Base-by-base conservation (phyloP, 2,329 filamentous ascomycete genomes). In the Arthroderma sp. region DNA sequence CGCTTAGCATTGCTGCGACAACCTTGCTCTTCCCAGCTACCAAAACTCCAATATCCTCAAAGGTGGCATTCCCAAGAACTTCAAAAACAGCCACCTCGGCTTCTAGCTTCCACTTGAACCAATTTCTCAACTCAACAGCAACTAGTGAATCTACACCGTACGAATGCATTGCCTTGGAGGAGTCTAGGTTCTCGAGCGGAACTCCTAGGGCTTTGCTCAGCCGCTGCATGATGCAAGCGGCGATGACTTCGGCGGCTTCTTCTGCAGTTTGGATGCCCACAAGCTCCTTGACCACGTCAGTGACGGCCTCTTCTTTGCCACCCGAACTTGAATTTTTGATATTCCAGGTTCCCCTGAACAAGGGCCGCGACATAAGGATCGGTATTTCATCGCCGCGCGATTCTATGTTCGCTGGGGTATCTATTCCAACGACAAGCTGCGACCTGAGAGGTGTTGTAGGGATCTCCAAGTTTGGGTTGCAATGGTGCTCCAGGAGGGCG, bases 61-160 rank as follows among this genome's bases (percentile, higher is more conserved):
- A 22, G 15, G 15, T 22, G 15, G 15, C 15, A 22, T 22, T 22
- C 15, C 45, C 15, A 33, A 49, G 29, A 6, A 49, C 39, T 29
- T 49, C 41, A 11, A 49, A 44, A 32, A 49, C 31, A 4, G 29
- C 11, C 22, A 52, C n/a, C 10, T 52, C 41, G 6, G 46, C 41
- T 6, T 45, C 39, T 29, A 49, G 36, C 36, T 50, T 50, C 29
- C 37, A 48, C 28, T 11, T 11, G 9, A 52, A 6, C 51, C 50
- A 52, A 31, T 51, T 53, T 11, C 50, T 27, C 45, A 53, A 7
- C 42, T 53, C 51, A 4, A 48, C 43, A 31, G 51, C 51, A 22
- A 53, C 47, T 1, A 53, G 45, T 1, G 46, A 49, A 33, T 53
- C 51, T 4, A 51, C 39, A 5, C 53, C 53, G 33, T 48, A 52